Base-by-base conservation (phyloP, 169 alveolate genomes). In the Plasmodium gallinaceum region DNA sequence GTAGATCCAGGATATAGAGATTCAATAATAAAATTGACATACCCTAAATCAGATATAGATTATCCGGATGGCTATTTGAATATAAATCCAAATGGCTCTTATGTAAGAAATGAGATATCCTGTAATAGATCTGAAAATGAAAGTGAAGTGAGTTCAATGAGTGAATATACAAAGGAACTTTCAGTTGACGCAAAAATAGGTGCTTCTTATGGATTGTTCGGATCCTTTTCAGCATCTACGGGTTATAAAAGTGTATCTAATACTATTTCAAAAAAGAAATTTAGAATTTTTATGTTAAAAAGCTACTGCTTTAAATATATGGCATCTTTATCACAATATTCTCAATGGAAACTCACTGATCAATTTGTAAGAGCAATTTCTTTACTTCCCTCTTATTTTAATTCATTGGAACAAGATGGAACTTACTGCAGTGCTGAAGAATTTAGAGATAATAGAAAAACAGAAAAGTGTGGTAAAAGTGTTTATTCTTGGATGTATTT, bases 1-100 rank as follows among this genome's bases (percentile, higher is more conserved):
- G 96, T 94, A 24, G 97, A 95, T 88, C 97, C 96, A 9, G 97
- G 97, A 14, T 92, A 94, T 71, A 74, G 97, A 26, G 83, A 92
- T 69, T 95, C 97, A 7, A 92, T 94, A 42, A 89, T 95, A 37
- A 88, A 89, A 37, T 83, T 95, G 61, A 83, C 91, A 39, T 83
- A 83, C 32, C 91, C 91, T 9, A 83, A 83, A 68, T 83, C 85
- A 39, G 88, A 89, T 83, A 73, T 12, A 9, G 91, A 83, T 68
- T 83, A 69, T 69, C 91, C 91, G 0, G 91, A 83, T 72, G 54
- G 46, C 54, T 83, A 83, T 61, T 45, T 57, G 46, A 83, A 70
- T 32, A 83, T 69, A 46, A 83, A 70, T 22, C 97, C 97, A 6
- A 87, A 69, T 48, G 97, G 96, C 9, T 92, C 94, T 0, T 95